Base-by-base conservation (phyloP, 208 protist genomes). In the Wallacemonas sp. region DNA sequence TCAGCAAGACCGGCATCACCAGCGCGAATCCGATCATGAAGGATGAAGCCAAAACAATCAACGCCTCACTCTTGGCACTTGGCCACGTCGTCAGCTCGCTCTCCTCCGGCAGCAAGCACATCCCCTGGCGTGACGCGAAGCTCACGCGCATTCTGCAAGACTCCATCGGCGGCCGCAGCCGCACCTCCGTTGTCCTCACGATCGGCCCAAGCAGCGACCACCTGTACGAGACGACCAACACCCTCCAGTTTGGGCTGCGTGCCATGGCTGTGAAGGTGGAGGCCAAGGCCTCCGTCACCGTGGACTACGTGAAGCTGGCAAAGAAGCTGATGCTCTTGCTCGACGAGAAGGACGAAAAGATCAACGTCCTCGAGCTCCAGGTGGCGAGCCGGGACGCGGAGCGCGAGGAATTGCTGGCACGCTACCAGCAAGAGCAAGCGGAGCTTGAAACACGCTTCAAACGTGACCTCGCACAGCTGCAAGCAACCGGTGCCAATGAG, bases 51-150 rank as follows among this genome's bases (percentile, higher is more conserved):
- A 95, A 95, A 68, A 93, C 83, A 13, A 95, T 95, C 70, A 95
- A 95, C 63, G 90, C 90, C 1, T 95, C 90, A 0, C 71, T 95
- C 26, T 77, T 95, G 12, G 85, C 90, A 13, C 73, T 95, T 4
- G 85, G 89, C 17, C 81, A 91, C 69, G 90, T 95, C 42, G 90
- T 95, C 24, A 91, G 81, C 46, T 82, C 86, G 24, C 73, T 95
- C 22, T 92, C 87, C 2, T 63, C 68, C 27, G 76, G 76, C 54
- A 78, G 73, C 19, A 85, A 80, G 41, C 87, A 94, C 74, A 85
- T 97, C 58, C 93, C 93, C 37, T 97, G 91, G 85, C 78, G 93
- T 39, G 89, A 95, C 61, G 83, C 87, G n/a, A 97, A 97, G 73
- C 77, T 97, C 10, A 97, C 93, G 4, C 80, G 88, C 52, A 85